Conservation (phyloP, 768 basidiomycete species). For the Hygrocybe punicea region DNA sequence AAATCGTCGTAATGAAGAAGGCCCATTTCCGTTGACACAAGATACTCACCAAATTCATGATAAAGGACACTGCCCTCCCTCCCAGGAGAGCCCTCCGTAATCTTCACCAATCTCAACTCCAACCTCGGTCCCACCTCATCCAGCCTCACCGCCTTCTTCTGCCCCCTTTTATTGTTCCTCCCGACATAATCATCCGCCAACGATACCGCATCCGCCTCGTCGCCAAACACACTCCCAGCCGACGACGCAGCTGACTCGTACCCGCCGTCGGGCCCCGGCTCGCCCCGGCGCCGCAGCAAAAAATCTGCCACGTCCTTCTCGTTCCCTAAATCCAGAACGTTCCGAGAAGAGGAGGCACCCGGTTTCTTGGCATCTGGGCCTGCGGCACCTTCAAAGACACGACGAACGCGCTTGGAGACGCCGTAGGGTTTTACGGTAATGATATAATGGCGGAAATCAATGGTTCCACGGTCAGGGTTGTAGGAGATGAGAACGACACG, state of each 20-base stretch:
- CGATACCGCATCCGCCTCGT: constrained; percentile 78
- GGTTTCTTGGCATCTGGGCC: constrained; percentile 26
- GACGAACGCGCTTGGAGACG: constrained; percentile 86
- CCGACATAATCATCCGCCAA: constrained; percentile 94
- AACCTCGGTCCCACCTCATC: constrained; percentile 95
- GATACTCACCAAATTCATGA: constrained; percentile 82
- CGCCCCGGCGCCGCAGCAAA: constrained; percentile 67
- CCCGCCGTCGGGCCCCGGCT: constrained; percentile 60
- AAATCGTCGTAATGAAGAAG: constrained; percentile 6
- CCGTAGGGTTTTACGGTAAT: constrained; percentile 96
- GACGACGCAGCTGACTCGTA: constrained; percentile 82
- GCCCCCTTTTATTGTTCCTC: constrained; percentile 87
- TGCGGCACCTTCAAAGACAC: constrained; percentile 66
- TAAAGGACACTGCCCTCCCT: constrained; percentile 91
- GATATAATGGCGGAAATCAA: constrained; percentile 92
- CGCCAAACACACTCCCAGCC: constrained; percentile 70
- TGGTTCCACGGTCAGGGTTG: constrained; percentile 76
- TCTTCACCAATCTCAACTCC: constrained; percentile 90
- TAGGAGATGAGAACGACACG: constrained; percentile 92
- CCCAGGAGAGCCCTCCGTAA: constrained; percentile 89
- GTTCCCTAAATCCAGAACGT: constrained; percentile 74
- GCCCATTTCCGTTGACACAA: constrained; percentile 1
- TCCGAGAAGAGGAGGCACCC: constrained; percentile 33
- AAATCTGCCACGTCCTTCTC: constrained; percentile 97
- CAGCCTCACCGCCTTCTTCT: constrained; percentile 83